Base-by-base conservation (phyloP, 805 yeast genomes). In the Millerago galiae region DNA sequence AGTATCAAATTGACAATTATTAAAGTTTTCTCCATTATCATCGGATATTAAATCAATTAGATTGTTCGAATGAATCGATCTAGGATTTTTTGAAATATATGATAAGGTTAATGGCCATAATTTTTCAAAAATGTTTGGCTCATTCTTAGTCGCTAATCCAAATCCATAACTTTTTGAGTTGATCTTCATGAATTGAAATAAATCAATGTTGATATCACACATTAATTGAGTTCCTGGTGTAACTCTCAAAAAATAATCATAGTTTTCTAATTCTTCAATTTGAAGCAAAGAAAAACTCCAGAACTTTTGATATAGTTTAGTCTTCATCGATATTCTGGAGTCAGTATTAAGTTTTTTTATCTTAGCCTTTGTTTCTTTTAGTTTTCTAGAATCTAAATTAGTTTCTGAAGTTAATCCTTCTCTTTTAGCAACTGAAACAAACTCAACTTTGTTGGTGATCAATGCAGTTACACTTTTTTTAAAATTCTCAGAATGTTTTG, bases 1-100 rank as follows among this genome's bases (percentile, higher is more conserved):
- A 34, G 90, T 76, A 90, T 95, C 85, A 71, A 85, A 84, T 62
- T 88, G 95, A 60, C 96, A 88, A 44, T 81, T 74, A 59, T 89
- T 88, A 66, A 84, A 89, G 13, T 78, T 67, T 46, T 74, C 72
- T 47, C 91, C 87, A 37, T 67, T 63, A 62, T 84, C 86, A 53
- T 79, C 79, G 17, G 88, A 79, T 34, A 89, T 65, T 69, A 84
- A 88, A 37, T 76, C 77, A 67, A 85, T 62, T 50, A 84, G 67
- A 59, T 80, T 83, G 65, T 83, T 67, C 38, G 74, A 64, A 47
- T 78, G 75, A 25, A 86, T 58, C 48, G 68, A 72, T 38, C 77
- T 65, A 8, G 90, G 88, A 64, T 78, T 62, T 40, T 69, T 63
- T 44, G 72, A 64, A 46, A 82, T 70, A 60, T 83, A 89, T 33